Evolutionary conservation across 2,329 filamentous ascomycete genomes (phyloP).

Genomic region (Hymenoscyphus linearis): DNA sequence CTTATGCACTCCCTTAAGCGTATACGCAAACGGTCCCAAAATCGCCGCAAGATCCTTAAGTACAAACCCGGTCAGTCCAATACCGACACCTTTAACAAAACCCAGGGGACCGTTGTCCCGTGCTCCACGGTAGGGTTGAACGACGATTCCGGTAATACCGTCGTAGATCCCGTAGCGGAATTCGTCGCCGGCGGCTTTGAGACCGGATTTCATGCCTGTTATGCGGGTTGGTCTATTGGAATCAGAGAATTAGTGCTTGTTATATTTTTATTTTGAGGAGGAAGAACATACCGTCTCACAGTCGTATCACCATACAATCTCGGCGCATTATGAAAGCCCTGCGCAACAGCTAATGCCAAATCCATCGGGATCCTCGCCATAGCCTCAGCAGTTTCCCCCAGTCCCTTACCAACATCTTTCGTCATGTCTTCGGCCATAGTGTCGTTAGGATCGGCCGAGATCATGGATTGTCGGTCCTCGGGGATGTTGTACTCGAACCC

Average conservation of each 20-base stretch:
- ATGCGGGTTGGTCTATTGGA: constrained; percentile 52
- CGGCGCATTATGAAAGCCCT: constrained; percentile 67
- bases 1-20: constrained; percentile 59
- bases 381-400: constrained; percentile 27
- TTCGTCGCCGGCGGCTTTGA: constrained; percentile 55
- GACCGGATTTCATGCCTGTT: constrained; percentile 59
- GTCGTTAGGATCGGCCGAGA: constrained; percentile 22
- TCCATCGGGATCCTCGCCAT: constrained; percentile 49
- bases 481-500: constrained; percentile 1
- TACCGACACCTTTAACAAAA: constrained; percentile 47
- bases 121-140: constrained; percentile 53
- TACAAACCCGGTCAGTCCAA: constrained; percentile 58
- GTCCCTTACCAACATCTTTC: constrained; percentile 24
- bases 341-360: constrained; percentile 54
- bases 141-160: constrained; percentile 57
- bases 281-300: constrained; percentile 41
- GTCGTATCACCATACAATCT: constrained; percentile 66
- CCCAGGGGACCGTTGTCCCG: constrained; percentile 51
- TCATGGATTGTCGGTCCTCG: constrained; percentile 15
- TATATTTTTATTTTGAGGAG: neutral
- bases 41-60: constrained; percentile 60
- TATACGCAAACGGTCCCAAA: constrained; percentile 55
- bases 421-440: constrained; percentile 24
- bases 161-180: constrained; percentile 61
- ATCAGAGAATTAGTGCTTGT: constrained; percentile 4